Base-by-base conservation (phyloP, 352 stramenopile genomes). In the Pythium plurisporium region DNA sequence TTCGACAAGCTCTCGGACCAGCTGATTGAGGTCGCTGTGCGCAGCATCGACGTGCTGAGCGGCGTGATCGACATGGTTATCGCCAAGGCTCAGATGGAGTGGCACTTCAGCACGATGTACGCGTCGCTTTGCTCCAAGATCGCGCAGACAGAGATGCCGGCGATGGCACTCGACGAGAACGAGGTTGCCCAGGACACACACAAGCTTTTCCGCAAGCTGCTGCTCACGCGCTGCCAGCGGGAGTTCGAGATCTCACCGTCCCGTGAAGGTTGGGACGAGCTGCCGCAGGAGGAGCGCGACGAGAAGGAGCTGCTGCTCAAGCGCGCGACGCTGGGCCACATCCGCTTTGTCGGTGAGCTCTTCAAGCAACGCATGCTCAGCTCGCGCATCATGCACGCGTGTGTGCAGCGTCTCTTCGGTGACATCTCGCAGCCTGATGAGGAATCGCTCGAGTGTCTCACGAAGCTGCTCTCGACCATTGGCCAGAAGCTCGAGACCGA, bases 101-200 rank as follows among this genome's bases (percentile, higher is more conserved):
- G 91, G 70, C 96, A 98, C 70, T 99, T 99, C 67, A 86, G 85
- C 19, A 88, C 86, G 23, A 98, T 99, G 91, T 99, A 99, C 62
- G 96, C 94, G 14, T 80, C 95, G 61, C 74, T 99, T 7, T 98
- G 94, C 62, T 75, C 82, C 8, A 97, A 96, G 50, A 86, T 99
- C 49, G 74, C 87, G 10, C 82, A 86, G 53, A 94, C 90, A 30
- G 82, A 86, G 33, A 89, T 95, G 77, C 73, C 82, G 6, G 73
- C 74, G 5, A 78, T 95, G 37, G 82, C 87, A 9, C 72, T 95
- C 40, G 74, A 79, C 25, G 74, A 82, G 47, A 65, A 76, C n/a
- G 64, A 83, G 43, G 83, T 89, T 15, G 82, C 81, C 7, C 53
- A 70, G 14, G 76, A 87, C 50, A 86, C 79, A 27, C 65, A 87